Evolutionary conservation across 148 eudicot species (phyloP).

Genomic region (Rhododendron molle): DNA sequence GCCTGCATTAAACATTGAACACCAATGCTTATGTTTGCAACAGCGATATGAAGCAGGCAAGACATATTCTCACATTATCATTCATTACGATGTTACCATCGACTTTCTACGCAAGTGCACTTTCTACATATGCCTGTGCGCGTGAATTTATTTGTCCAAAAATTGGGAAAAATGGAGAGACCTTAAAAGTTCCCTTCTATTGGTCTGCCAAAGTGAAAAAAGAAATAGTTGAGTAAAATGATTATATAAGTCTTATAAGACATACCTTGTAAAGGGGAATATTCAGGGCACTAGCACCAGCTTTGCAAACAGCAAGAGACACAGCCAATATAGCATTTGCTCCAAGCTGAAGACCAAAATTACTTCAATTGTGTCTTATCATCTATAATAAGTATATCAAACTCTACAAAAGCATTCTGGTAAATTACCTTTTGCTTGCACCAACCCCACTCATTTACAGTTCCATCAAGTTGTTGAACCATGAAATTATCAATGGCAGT

Average conservation of each 20-base stretch:
- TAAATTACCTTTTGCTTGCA: slow-evolving; percentile 92
- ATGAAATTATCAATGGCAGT: slow-evolving; percentile 82
- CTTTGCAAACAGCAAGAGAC: slow-evolving; percentile 97
- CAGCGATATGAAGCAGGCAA: not conserved
- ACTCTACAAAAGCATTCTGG: not conserved
- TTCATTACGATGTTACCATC: not conserved
- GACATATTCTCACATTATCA: not conserved
- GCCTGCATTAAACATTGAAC: not conserved
- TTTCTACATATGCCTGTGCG: not conserved
- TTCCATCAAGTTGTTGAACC: slow-evolving; percentile 97
- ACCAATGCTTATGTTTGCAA: not conserved
- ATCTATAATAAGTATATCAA: not conserved
- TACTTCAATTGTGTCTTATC: not conserved
- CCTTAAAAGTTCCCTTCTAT: not conserved
- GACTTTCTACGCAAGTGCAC: not conserved
- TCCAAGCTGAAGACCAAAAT: slow-evolving; percentile 58
- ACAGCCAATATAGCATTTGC: slow-evolving; percentile 97
- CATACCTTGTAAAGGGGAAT: slow-evolving; percentile 86
- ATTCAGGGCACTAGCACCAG: slow-evolving; percentile 75
- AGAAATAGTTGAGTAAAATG: not conserved
- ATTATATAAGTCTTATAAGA: not conserved
- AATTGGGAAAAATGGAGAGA: not conserved
- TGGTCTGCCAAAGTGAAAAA: not conserved
- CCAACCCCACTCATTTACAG: slow-evolving; percentile 98
- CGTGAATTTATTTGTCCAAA: not conserved